Evolutionary conservation across 2,329 filamentous ascomycete species (phyloP), one percentile per base, ranked within the genome.

Genomic region (Penicillium sp.): DNA sequence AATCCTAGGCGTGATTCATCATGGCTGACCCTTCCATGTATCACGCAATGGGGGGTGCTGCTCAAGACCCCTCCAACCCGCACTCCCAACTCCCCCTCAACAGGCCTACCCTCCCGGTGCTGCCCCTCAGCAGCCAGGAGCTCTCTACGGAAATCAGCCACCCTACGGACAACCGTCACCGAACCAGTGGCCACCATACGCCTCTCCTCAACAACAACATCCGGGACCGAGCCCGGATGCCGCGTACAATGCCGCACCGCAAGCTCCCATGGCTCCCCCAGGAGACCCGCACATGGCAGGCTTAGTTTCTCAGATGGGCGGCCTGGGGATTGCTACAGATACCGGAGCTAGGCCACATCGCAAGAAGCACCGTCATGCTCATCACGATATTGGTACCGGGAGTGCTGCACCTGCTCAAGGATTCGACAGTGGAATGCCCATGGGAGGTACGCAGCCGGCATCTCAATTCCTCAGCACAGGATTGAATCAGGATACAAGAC

Each of bases 351-450:
- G 82, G 66, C 56, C 68, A 29, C 69, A 73, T 41, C 86, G 90
- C 77, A 97, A 95, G 81, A 96, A 95, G 78, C 86, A 96, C 67
- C 82, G 89, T 49, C 91, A 97, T 71, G 91, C 90, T 54, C 87
- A 95, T 69, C 91, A 97, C 68, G 85, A 82, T 31, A 81, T 97
- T 43, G 81, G 86, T 18, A 77, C 84, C 10, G 76, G 44, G 23
- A 45, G 55, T 20, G 51, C 55, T 10, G 44, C 82, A 40, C 82
- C 81, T 27, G 81, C 84, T 5, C 82, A 86, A 61, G 73, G 81
- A 9, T 87, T 86, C 70, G 85, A 85, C 71, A 84, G 85, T 64
- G 84, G 81, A 51, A 80, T 84, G 62, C 81, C 82, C 1, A 76
- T 79, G 20, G 72, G 74, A 9, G 79, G 76, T 24, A 75, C 75